Evolutionary conservation across 768 basidiomycete species (phyloP).

Genomic region (Exidia glandulosa): DNA sequence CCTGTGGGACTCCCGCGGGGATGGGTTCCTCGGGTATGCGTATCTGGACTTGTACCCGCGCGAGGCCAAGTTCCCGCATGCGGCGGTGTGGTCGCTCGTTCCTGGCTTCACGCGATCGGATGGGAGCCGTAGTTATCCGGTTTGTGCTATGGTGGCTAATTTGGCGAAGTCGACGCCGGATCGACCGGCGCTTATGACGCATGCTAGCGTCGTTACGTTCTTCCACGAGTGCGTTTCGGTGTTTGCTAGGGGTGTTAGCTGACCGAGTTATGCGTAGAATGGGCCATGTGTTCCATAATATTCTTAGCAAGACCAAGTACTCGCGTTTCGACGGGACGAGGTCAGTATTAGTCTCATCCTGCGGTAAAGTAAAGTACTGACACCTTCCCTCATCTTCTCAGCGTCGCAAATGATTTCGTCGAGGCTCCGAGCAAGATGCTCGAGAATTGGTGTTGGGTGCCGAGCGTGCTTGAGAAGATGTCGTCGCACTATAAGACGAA

Average conservation of each 20-base stretch:
- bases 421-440: slow-evolving; percentile 90
- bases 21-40: slow-evolving; percentile 73
- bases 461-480: slow-evolving; percentile 62
- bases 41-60: slow-evolving; percentile 85
- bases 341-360: slow-evolving; percentile 18
- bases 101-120: slow-evolving; percentile 46
- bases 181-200: slow-evolving; percentile 76
- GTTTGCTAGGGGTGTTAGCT: background rate
- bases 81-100: slow-evolving; percentile 72
- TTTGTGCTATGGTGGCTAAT: slow-evolving; percentile 83
- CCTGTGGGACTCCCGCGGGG: slow-evolving; percentile 74
- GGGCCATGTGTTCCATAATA: slow-evolving; percentile 44
- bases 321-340: slow-evolving; percentile 74
- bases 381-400: too few species aligned
- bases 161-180: slow-evolving; percentile 75
- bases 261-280: slow-evolving; percentile 21
- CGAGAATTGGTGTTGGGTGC: slow-evolving; percentile 91
- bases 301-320: slow-evolving; percentile 61
- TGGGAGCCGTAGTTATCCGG: slow-evolving; percentile 57
- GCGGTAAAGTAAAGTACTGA: background rate
- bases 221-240: slow-evolving; percentile 52
- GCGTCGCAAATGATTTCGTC: slow-evolving; percentile 72
- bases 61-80: slow-evolving; percentile 73
- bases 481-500: slow-evolving; percentile 72
- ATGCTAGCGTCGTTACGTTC: slow-evolving; percentile 81